A percentile compares a stretch with the other conserved stretches of the same genome.
These are phyloP conservation scores for Coemansia sp. DNA, from an alignment of 192 early-diverging fungal genomes.

Conservation along the genomic window DNA sequence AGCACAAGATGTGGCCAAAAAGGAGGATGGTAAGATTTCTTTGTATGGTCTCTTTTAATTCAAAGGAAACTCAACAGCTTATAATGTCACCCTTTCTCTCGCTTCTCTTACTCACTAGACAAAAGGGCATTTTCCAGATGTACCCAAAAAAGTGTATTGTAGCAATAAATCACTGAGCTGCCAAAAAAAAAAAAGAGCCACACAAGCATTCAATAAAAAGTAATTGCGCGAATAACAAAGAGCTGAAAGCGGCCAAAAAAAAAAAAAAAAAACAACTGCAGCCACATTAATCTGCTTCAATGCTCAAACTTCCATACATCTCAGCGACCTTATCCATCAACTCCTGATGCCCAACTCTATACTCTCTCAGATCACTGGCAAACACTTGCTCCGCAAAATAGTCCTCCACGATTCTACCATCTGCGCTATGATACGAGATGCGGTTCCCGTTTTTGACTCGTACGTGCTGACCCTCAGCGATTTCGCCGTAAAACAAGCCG, in stretches of 20 bases:
- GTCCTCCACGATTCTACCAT: background rate
- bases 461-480: background rate
- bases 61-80: background rate
- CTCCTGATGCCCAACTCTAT: background rate
- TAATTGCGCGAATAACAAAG: too few species aligned
- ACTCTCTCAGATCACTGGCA: conserved; percentile 8
- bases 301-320: background rate
- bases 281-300: background rate
- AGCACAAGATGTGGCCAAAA: too few species aligned
- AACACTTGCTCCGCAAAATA: conserved; percentile 11
- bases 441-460: background rate
- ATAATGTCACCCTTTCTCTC: too few species aligned
- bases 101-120: background rate
- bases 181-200: too few species aligned
- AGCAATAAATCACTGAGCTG: background rate
- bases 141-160: background rate
- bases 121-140: background rate
- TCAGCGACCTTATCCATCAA: background rate
- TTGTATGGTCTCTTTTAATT: background rate
- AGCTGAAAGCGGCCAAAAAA: too few species aligned
- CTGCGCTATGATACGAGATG: background rate
- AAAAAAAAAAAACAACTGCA: too few species aligned
- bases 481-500: conserved; percentile 4
- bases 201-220: too few species aligned
- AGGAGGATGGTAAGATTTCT: background rate